These are phyloP conservation scores for Pluteus cervinus DNA, from an alignment of 768 basidiomycete species.

Conservation along the genomic window DNA sequence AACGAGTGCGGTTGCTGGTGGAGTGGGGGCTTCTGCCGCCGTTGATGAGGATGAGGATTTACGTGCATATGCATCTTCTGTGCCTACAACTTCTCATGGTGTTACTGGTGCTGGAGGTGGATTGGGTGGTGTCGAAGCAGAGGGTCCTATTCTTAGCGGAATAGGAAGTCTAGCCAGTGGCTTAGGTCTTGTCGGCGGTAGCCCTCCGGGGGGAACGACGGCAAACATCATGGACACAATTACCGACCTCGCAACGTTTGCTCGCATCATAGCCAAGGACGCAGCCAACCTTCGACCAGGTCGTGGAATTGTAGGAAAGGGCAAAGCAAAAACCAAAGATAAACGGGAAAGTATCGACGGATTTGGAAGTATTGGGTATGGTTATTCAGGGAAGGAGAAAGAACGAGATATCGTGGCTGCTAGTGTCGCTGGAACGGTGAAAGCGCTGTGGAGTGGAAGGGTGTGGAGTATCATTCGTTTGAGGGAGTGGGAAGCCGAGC, in stretches of 20 bases:
- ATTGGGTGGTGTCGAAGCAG: neutral
- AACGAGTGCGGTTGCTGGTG: slow-evolving; percentile 23
- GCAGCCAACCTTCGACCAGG: slow-evolving; percentile 7
- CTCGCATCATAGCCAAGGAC: slow-evolving; percentile 32
- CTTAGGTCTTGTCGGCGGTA: slow-evolving; percentile 30
- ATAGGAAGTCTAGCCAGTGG: slow-evolving; percentile 35
- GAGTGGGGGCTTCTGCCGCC: slow-evolving; percentile 23
- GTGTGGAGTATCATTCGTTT: slow-evolving; percentile 28
- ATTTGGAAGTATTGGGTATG: slow-evolving; percentile 12
- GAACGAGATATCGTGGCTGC: slow-evolving; percentile 26
- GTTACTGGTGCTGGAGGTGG: slow-evolving; percentile 6
- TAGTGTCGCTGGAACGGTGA: slow-evolving; percentile 29
- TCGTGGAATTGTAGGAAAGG: slow-evolving; percentile 7
- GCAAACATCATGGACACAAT: slow-evolving; percentile 40
- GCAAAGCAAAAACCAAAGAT: slow-evolving; percentile 1
- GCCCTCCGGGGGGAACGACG: slow-evolving; percentile 31
- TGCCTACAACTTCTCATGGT: neutral
- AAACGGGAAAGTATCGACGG: slow-evolving; percentile 5
- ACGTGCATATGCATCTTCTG: slow-evolving; percentile 2
- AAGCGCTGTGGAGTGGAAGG: slow-evolving; percentile 40
- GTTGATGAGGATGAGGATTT: slow-evolving; percentile 23
- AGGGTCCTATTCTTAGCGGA: slow-evolving; percentile 16
- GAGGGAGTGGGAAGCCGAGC: slow-evolving; percentile 30
- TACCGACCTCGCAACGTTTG: slow-evolving; percentile 47
- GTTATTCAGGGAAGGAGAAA: slow-evolving; percentile 17